Evolutionary conservation across 495 filamentous ascomycete genomes (phyloP).

Genomic region (Aspergillus affinis): DNA sequence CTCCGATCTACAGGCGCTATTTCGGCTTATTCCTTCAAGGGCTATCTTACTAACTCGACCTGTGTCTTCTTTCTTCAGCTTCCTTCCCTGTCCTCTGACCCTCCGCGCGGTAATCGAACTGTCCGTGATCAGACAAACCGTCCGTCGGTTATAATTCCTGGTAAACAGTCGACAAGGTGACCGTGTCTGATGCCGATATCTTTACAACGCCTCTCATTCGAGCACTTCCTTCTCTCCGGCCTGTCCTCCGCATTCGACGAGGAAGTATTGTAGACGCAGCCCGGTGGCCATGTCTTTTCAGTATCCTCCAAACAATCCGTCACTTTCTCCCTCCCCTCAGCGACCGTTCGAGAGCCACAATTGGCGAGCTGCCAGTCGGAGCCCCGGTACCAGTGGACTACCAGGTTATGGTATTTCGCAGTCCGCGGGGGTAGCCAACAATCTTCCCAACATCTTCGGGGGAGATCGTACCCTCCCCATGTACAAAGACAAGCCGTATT

Average conservation of each 20-base stretch:
- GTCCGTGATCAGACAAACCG: not conserved
- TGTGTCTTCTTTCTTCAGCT: not conserved
- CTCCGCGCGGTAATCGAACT: not conserved
- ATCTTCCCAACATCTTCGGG: conserved; percentile 53
- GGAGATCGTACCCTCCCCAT: conserved; percentile 71
- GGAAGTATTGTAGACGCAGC: not conserved
- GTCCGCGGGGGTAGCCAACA: conserved; percentile 37
- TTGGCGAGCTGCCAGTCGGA: conserved; percentile 58
- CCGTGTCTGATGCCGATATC: not conserved
- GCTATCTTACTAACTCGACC: not conserved
- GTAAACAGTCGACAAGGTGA: not conserved
- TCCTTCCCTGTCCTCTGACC: not conserved
- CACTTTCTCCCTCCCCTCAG: conserved; percentile 70
- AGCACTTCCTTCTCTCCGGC: not conserved
- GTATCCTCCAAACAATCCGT: conserved; percentile 63
- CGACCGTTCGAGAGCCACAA: conserved; percentile 65
- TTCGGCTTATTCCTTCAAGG: not conserved
- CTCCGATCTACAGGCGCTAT: not conserved
- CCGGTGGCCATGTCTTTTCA: conserved; percentile 26
- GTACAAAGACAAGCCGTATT: conserved; percentile 98
- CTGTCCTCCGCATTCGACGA: not conserved
- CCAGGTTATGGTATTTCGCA: conserved; percentile 41
- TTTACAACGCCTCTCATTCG: not conserved
- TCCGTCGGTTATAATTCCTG: not conserved
- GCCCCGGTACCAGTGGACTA: conserved; percentile 32